Percentiles rank a stretch among this genome's conserved stretches.
These are phyloP conservation scores for Entomortierella parvispora DNA, from an alignment of 192 early-diverging fungal genomes.

Conservation along the genomic window DNA sequence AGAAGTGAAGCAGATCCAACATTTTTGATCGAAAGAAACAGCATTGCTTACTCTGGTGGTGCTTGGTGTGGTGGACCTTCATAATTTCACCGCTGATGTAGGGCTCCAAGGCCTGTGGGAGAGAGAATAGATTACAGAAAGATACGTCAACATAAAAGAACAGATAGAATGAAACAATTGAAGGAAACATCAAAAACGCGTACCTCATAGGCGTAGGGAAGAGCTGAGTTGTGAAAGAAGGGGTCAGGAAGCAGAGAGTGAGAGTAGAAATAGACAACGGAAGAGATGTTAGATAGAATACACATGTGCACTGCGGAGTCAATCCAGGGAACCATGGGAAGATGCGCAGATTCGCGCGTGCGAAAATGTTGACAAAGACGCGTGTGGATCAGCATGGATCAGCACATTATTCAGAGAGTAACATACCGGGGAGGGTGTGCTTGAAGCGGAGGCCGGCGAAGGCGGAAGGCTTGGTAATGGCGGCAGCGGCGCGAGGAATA, in stretches of 20 bases:
- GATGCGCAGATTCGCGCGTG: neutral
- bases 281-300: neutral
- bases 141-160: neutral
- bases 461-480: conserved; percentile 40
- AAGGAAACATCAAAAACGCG: conserved; percentile 5
- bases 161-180: neutral
- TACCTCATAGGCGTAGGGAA: conserved; percentile 51
- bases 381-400: neutral
- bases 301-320: neutral
- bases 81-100: conserved; percentile 94
- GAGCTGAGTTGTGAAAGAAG: conserved; percentile 14
- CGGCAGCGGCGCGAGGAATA: conserved; percentile 24
- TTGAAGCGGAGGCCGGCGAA: conserved; percentile 45
- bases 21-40: neutral
- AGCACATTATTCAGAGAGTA: neutral
- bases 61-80: conserved; percentile 94
- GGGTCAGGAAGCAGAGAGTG: neutral
- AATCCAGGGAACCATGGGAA: too few species aligned
- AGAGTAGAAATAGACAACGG: neutral
- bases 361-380: neutral
- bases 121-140: neutral
- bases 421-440: conserved; percentile 50
- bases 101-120: conserved; percentile 85
- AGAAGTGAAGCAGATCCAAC: neutral
- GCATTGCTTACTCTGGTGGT: conserved; percentile 75